A percentile compares a stretch with the other conserved stretches of the same genome.
phyloP scores from a whole-genome alignment of 257 asterid genomes.

The Orobanche coerulescens region DNA sequence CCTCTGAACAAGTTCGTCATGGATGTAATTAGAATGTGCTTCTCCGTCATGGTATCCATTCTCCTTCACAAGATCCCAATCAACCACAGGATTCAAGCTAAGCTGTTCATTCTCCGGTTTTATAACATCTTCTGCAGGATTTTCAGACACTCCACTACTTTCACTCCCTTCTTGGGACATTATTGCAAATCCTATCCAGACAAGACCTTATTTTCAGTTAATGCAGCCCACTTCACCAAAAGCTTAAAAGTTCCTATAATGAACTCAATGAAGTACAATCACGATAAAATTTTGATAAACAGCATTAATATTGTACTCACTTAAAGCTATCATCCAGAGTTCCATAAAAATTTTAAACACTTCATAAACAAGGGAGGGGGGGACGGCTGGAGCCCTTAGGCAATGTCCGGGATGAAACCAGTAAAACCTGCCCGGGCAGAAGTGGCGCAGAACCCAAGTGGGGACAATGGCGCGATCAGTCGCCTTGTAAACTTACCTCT shows the following conservation, averaged over 20 bases:
- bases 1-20: conserved; percentile 59
- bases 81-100: conserved; percentile 26
- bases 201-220: background rate
- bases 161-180: conserved; percentile 44
- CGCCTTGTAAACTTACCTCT: too few species aligned
- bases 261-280: conserved; percentile 8
- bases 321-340: background rate
- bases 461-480: too few species aligned
- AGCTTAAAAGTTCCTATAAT: conserved; percentile 15
- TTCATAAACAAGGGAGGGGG: background rate
- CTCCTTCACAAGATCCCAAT: conserved; percentile 30
- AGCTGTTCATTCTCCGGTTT: conserved; percentile 33
- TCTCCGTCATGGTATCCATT: conserved; percentile 32
- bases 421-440: too few species aligned
- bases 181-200: conserved; percentile 17
- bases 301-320: conserved; percentile 23
- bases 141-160: conserved; percentile 32
- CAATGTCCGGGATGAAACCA: too few species aligned
- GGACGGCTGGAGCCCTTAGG: too few species aligned
- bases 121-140: conserved; percentile 29
- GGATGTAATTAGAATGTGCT: conserved; percentile 28
- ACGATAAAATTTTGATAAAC: background rate
- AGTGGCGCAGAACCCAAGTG: too few species aligned
- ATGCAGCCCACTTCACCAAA: conserved; percentile 17
- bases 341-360: background rate